These are phyloP conservation scores for Saccharomyces jurei DNA, from an alignment of 805 yeast species.

Conservation along the genomic window DNA sequence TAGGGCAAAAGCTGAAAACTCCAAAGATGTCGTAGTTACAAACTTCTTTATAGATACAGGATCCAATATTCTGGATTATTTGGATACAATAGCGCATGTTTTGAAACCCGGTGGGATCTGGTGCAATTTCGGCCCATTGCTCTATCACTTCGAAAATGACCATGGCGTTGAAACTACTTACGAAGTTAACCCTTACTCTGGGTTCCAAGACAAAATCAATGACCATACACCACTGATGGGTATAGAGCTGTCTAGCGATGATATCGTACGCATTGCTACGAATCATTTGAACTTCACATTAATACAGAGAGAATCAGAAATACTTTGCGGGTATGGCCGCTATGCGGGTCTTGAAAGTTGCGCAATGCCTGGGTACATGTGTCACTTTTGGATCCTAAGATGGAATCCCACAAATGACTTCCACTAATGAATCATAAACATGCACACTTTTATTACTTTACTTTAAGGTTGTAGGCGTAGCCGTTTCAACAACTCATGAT, in stretches of 20 bases:
- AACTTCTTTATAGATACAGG: constrained; percentile 54
- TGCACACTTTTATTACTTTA: neutral
- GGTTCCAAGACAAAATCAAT: constrained; percentile 10
- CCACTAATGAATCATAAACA: neutral
- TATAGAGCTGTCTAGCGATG: constrained; percentile 48
- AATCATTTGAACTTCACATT: constrained; percentile 43
- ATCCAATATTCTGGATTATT: constrained; percentile 44
- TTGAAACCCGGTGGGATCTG: constrained; percentile 41
- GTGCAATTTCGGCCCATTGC: constrained; percentile 56
- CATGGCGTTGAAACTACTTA: constrained; percentile 22
- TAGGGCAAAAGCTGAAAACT: constrained; percentile 31
- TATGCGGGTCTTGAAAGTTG: constrained; percentile 36
- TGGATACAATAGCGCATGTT: constrained; percentile 39
- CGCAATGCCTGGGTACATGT: constrained; percentile 44
- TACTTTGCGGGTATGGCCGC: constrained; percentile 43
- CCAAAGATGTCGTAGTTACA: constrained; percentile 40
- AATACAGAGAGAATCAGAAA: constrained; percentile 34
- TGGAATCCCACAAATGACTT: neutral
- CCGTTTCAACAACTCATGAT: neutral
- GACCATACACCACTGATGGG: constrained; percentile 32
- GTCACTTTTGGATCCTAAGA: constrained; percentile 58
- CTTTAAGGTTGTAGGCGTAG: neutral
- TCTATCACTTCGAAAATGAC: constrained; percentile 58
- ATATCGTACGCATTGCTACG: constrained; percentile 37
- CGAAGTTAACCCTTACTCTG: constrained; percentile 17